A percentile compares a stretch with the other conserved stretches of the same genome.
Evolutionary conservation across 495 filamentous ascomycete genomes (phyloP).

Genomic region (Pyrenula aspistea): DNA sequence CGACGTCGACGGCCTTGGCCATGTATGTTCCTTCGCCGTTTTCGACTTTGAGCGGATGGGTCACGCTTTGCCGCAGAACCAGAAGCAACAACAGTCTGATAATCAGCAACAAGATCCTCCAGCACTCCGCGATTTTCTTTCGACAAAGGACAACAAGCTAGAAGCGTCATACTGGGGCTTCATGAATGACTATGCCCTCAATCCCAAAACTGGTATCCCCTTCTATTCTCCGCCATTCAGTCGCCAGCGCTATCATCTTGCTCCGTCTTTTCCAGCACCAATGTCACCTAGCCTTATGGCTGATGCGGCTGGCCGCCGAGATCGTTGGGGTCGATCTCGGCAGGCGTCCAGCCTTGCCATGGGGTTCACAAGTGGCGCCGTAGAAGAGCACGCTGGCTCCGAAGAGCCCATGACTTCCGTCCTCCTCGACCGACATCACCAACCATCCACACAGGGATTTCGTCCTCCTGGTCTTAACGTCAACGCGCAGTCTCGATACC

Average conservation of each 20-base stretch:
- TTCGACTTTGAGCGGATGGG: conserved; percentile 88
- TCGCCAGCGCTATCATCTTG: conserved; percentile 55
- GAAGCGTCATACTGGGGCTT: conserved; percentile 88
- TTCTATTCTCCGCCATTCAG: conserved; percentile 24
- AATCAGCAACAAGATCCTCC: conserved; percentile 14
- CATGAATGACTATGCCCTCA: conserved; percentile 72
- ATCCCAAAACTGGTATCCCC: conserved; percentile 41
- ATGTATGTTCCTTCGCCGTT: conserved; percentile 94
- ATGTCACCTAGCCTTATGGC: conserved; percentile 48
- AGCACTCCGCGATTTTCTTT: conserved; percentile 82
- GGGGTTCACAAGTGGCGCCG: conserved; percentile 17
- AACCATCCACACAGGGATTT: conserved; percentile 51
- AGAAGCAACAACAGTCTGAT: conserved; percentile 20
- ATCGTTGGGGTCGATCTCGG: conserved; percentile 15
- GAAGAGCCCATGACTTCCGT: conserved; percentile 47
- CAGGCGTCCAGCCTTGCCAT: conserved; percentile 6
- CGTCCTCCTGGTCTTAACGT: conserved; percentile 23
- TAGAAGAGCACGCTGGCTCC: conserved; percentile 15
- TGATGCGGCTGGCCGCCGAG: conserved; percentile 18
- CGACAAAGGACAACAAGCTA: conserved; percentile 95
- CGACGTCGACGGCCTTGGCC: conserved; percentile 90
- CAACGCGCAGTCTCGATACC: conserved; percentile 40
- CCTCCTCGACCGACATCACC: conserved; percentile 76
- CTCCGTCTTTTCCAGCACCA: conserved; percentile 62
- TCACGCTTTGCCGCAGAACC: conserved; percentile 32